Conservation (phyloP, 176 grass and related monocot genomes). For the Raddia guianensis region DNA sequence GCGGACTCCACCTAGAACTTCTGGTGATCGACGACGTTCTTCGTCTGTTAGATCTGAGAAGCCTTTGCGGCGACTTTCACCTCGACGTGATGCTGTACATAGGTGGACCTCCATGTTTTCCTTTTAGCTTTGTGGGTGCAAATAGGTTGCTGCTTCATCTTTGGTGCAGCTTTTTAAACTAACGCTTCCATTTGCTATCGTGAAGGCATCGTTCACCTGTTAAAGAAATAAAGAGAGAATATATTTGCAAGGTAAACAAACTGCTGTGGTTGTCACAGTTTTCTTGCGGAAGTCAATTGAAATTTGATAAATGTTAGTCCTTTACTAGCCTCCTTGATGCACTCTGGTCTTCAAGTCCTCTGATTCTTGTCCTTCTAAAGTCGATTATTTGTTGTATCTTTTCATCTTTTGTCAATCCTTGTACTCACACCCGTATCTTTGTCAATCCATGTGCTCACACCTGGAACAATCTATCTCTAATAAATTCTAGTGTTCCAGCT, state of each 20-base stretch:
- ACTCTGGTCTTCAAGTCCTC: conserved; percentile 33
- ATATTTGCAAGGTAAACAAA: conserved; percentile 98
- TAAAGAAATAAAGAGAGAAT: conserved; percentile 99
- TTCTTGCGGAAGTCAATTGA: conserved; percentile 51
- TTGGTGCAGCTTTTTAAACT: conserved; percentile 81
- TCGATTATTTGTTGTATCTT: conserved; percentile 11
- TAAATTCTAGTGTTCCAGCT: conserved; percentile 17
- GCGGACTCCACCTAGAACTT: conserved; percentile 58
- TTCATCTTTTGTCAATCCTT: conserved; percentile 18
- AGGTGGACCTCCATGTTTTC: conserved; percentile 86
- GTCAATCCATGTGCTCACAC: not conserved
- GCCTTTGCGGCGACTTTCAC: conserved; percentile 64
- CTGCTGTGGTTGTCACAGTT: conserved; percentile 49
- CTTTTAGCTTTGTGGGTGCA: conserved; percentile 71
- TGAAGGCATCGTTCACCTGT: conserved; percentile 99
- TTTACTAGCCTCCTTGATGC: conserved; percentile 43
- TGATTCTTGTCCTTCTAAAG: conserved; percentile 28
- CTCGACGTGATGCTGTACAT: conserved; percentile 79
- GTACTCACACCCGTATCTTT: not conserved
- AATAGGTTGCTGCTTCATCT: conserved; percentile 71
- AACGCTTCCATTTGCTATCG: conserved; percentile 82
- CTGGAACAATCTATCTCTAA: not conserved
- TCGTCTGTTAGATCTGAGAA: conserved; percentile 75
- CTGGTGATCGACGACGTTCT: conserved; percentile 76
- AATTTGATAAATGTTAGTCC: conserved; percentile 26